Percentiles rank a stretch among this genome's conserved stretches.
Evolutionary conservation across 176 grass and related monocot species (phyloP).

Genomic region (Stipa capillata): DNA sequence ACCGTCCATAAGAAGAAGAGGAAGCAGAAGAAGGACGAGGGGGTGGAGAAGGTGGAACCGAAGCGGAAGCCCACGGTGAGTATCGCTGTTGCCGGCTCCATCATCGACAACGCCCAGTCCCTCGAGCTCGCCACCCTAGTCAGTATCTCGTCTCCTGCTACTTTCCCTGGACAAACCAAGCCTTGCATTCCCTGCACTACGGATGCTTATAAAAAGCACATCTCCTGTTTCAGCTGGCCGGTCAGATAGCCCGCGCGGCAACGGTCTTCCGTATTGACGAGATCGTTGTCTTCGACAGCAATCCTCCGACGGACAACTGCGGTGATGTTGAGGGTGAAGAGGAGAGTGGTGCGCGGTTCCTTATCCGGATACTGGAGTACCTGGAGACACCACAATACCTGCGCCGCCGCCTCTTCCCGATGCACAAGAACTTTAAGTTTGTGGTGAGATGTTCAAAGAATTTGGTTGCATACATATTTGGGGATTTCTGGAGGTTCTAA

Average conservation of each 20-base stretch:
- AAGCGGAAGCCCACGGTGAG: conserved; percentile 61
- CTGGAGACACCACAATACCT: conserved; percentile 93
- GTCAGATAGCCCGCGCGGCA: conserved; percentile 80
- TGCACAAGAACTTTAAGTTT: conserved; percentile 90
- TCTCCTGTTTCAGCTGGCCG: conserved; percentile 56
- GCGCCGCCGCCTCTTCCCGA: conserved; percentile 74
- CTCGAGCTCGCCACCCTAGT: conserved; percentile 92
- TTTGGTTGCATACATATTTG: not conserved
- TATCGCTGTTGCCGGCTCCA: conserved; percentile 74
- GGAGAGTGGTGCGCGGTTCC: conserved; percentile 67
- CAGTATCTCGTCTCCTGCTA: not conserved
- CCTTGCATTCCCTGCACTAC: not conserved
- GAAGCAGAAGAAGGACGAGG: not conserved
- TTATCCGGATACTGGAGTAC: conserved; percentile 70
- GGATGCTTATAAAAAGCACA: not conserved
- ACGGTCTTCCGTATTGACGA: conserved; percentile 90
- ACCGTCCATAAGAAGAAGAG: conserved; percentile 16
- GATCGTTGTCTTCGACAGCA: conserved; percentile 83
- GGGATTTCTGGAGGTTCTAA: not conserved
- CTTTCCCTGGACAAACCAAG: not conserved
- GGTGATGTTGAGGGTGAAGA: conserved; percentile 25
- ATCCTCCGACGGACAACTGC: not conserved
- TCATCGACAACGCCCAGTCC: conserved; percentile 90
- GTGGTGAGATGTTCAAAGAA: conserved; percentile 49
- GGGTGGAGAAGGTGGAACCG: not conserved